These are phyloP conservation scores for Penicillium digitatum DNA, from an alignment of 2,329 filamentous ascomycete species.

Conservation along the genomic window DNA sequence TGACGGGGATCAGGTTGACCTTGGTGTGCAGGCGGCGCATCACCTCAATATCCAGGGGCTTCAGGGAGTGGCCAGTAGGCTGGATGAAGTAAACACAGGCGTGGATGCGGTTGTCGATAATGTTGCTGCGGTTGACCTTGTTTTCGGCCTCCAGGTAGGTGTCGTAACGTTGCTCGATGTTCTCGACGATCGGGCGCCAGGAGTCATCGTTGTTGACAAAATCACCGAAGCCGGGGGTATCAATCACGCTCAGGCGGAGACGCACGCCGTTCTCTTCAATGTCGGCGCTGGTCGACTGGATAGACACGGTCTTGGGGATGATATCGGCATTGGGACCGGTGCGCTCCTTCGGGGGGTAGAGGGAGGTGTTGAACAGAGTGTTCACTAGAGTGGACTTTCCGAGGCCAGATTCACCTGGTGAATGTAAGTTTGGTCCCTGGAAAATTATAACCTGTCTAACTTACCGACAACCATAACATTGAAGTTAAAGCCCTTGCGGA, in stretches of 20 bases:
- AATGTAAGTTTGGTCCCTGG: slow-evolving; percentile 5
- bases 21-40: slow-evolving; percentile 99
- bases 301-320: slow-evolving; percentile 95
- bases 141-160: slow-evolving; percentile 98
- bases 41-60: slow-evolving; percentile 97
- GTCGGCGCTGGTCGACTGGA: slow-evolving; percentile 90
- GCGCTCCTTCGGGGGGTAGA: slow-evolving; percentile 98
- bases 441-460: slow-evolving; percentile 40
- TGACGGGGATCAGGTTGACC: slow-evolving; percentile 99
- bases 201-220: slow-evolving; percentile 99
- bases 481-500: slow-evolving; percentile 99
- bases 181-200: slow-evolving; percentile 98
- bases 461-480: slow-evolving; percentile 99
- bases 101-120: slow-evolving; percentile 97
- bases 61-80: slow-evolving; percentile 95
- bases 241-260: slow-evolving; percentile 91
- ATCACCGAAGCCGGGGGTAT: slow-evolving; percentile 96
- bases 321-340: slow-evolving; percentile 96
- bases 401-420: slow-evolving; percentile 89
- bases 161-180: slow-evolving; percentile 98
- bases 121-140: slow-evolving; percentile 99
- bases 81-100: slow-evolving; percentile 99
- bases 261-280: slow-evolving; percentile 99
- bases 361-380: slow-evolving; percentile 98
- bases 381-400: slow-evolving; percentile 99